These are phyloP conservation scores for Backusella psychrophila DNA, from an alignment of 192 early-diverging fungal species.

Conservation along the genomic window DNA sequence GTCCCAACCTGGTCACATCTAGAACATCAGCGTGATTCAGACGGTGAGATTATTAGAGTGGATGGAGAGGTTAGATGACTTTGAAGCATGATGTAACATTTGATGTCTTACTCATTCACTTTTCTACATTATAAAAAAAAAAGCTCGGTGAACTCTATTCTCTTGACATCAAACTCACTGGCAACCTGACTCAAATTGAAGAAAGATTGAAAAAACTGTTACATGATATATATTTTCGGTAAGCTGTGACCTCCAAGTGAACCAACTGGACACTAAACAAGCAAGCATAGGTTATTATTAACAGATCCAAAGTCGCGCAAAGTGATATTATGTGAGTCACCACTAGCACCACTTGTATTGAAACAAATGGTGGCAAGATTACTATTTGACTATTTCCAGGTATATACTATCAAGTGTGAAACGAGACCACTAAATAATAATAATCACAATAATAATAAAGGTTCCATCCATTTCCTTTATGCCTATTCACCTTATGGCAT, in stretches of 20 bases:
- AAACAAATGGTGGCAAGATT: slow-evolving; percentile 69
- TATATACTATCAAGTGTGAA: slow-evolving; percentile 7
- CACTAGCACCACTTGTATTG: slow-evolving; percentile 63
- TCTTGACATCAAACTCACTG: slow-evolving; percentile 41
- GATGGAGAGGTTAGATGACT: slow-evolving; percentile 40
- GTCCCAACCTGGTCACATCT: slow-evolving; percentile 51
- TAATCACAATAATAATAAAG: slow-evolving; percentile 31
- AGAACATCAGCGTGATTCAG: slow-evolving; percentile 37
- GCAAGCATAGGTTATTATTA: slow-evolving; percentile 56
- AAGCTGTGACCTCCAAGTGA: slow-evolving; percentile 18
- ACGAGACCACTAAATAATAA: not conserved
- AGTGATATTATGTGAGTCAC: slow-evolving; percentile 78
- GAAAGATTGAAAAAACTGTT: slow-evolving; percentile 44
- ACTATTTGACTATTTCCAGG: slow-evolving; percentile 75
- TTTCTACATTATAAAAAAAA: not conserved
- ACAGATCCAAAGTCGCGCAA: slow-evolving; percentile 83
- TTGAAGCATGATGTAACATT: not conserved
- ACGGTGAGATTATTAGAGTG: slow-evolving; percentile 39
- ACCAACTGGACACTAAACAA: not conserved
- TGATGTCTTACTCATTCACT: not conserved
- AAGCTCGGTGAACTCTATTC: slow-evolving; percentile 43
- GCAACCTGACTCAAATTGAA: slow-evolving; percentile 39
- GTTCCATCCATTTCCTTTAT: slow-evolving; percentile 80
- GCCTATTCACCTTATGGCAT: slow-evolving; percentile 64
- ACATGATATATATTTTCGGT: slow-evolving; percentile 52